phyloP scores from a whole-genome alignment of 176 grass and related monocot genomes.

The Oropetium thomaeum region DNA sequence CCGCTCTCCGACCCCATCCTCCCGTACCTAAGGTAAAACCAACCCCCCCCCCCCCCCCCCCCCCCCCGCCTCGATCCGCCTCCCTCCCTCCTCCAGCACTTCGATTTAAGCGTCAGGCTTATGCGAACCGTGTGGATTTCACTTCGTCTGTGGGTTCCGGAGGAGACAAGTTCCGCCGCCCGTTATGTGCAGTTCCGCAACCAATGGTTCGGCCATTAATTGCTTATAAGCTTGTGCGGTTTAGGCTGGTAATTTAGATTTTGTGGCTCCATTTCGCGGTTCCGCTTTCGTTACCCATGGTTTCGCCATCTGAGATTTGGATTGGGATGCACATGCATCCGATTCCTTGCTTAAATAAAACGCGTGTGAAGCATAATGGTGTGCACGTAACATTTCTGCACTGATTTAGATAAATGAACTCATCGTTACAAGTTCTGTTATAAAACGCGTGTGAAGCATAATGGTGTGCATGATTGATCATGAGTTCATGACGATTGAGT shows the following conservation, averaged over 20 bases:
- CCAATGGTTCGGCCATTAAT: background rate
- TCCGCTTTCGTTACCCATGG: background rate
- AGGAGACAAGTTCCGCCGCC: background rate
- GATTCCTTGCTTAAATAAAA: constrained; percentile 6
- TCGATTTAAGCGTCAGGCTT: background rate
- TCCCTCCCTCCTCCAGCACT: background rate
- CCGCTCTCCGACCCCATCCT: constrained; percentile 59
- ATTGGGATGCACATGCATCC: background rate
- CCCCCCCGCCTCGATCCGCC: background rate
- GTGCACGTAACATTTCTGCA: background rate
- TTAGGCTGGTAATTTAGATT: constrained; percentile 8
- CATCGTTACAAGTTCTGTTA: background rate
- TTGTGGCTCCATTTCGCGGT: background rate
- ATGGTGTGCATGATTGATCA: too few species aligned
- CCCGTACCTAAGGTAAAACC: constrained; percentile 74
- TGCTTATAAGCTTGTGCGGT: background rate
- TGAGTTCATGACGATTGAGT: too few species aligned
- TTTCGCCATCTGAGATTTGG: background rate
- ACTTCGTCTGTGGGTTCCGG: background rate
- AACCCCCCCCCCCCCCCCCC: too few species aligned
- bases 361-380: background rate
- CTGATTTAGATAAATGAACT: background rate
- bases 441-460: too few species aligned
- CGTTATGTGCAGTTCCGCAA: background rate
- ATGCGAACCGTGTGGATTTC: background rate